Percentiles rank a stretch among this genome's conserved stretches.
Evolutionary conservation across 495 filamentous ascomycete species (phyloP).

Genomic region (Xylaria castorea): DNA sequence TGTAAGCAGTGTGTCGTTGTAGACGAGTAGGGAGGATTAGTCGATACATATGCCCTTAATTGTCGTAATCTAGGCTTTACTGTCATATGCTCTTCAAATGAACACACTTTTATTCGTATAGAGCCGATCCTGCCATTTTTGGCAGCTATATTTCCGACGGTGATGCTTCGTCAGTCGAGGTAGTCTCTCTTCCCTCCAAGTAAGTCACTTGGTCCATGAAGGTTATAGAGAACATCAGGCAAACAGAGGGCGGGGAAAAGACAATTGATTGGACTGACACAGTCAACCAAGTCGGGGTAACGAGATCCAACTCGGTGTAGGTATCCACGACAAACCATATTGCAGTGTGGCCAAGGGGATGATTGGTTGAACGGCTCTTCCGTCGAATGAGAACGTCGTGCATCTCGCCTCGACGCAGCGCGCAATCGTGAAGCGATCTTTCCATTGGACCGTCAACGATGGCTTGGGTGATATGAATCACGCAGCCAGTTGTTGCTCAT

Average conservation of each 20-base stretch:
- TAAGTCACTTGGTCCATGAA: neutral
- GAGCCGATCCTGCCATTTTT: neutral
- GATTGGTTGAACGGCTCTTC: neutral
- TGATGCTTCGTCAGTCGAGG: neutral
- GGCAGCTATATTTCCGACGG: neutral
- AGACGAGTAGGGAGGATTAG: neutral
- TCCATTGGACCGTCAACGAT: neutral
- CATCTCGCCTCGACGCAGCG: constrained; percentile 18
- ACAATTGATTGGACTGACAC: neutral
- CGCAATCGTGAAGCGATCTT: neutral
- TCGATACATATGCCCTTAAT: neutral
- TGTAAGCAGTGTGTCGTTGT: neutral
- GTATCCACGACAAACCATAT: constrained; percentile 7
- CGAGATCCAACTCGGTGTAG: neutral
- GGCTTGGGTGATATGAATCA: neutral
- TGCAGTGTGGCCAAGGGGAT: neutral
- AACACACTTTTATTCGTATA: neutral
- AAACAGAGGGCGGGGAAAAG: neutral
- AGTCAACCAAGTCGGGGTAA: neutral
- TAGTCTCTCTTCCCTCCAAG: neutral
- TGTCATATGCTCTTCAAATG: neutral
- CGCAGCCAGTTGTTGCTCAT: neutral
- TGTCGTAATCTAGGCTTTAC: neutral
- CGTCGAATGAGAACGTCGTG: neutral
- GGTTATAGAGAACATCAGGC: neutral